phyloP scores from a whole-genome alignment of 208 protist genomes.

The Zelonia costaricensis region DNA sequence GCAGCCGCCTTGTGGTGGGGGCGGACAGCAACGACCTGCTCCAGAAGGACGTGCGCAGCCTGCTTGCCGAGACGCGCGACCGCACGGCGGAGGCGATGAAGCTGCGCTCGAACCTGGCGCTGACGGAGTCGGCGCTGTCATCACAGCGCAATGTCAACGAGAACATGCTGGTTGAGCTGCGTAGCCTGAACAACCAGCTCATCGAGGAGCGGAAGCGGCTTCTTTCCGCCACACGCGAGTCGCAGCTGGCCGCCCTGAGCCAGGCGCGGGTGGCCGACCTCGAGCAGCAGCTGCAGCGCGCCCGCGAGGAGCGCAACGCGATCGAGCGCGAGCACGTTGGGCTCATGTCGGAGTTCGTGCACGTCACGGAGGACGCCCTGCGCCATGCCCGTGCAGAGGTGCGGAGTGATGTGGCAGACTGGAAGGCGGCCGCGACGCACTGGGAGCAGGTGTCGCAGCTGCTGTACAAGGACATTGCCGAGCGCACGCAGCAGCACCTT shows the following conservation, averaged over 20 bases:
- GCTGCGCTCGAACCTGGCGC: slow-evolving; percentile 70
- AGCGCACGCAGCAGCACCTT: slow-evolving; percentile 74
- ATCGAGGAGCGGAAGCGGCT: slow-evolving; percentile 80
- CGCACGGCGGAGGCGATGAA: slow-evolving; percentile 60
- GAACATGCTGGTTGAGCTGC: slow-evolving; percentile 82
- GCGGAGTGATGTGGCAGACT: slow-evolving; percentile 62
- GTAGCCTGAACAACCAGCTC: slow-evolving; percentile 73
- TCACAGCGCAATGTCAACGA: slow-evolving; percentile 87
- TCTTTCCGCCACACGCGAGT: slow-evolving; percentile 58
- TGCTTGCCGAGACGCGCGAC: slow-evolving; percentile 65
- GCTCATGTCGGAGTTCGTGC: slow-evolving; percentile 81
- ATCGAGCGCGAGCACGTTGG: slow-evolving; percentile 75
- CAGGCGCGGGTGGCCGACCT: slow-evolving; percentile 44
- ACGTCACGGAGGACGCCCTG: slow-evolving; percentile 67
- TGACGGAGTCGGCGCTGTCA: slow-evolving; percentile 70
- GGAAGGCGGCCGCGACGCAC: slow-evolving; percentile 56
- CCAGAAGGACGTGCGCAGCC: slow-evolving; percentile 65
- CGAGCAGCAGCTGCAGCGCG: slow-evolving; percentile 45
- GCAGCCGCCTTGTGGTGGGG: slow-evolving; percentile 70
- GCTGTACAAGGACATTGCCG: slow-evolving; percentile 85
- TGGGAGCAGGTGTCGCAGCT: slow-evolving; percentile 88
- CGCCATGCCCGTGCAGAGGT: slow-evolving; percentile 68
- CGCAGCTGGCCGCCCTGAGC: slow-evolving; percentile 38
- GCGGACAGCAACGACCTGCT: slow-evolving; percentile 86
- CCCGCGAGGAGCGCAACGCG: slow-evolving; percentile 37